Evolutionary conservation across 1,284 basidiomycete genomes (phyloP), one percentile per base, ranked within the genome.

Genomic region (Mycena sp.): DNA sequence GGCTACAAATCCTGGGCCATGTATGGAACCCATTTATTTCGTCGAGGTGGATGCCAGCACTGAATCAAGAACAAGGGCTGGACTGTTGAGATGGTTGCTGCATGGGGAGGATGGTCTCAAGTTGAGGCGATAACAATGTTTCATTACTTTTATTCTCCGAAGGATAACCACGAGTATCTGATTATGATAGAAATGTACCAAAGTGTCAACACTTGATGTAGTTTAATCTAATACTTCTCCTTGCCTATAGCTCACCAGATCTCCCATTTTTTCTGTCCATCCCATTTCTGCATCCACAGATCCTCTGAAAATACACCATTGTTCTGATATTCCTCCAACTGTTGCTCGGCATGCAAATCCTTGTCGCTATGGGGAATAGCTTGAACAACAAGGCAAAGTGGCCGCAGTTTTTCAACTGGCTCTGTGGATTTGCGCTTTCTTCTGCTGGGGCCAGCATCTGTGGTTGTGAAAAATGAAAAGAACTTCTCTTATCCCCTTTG

Each of bases 51-150:
- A n/a, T n/a, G n/a, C n/a, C n/a, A n/a, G n/a, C n/a, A n/a, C n/a
- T n/a, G n/a, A n/a, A n/a, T n/a, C n/a, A n/a, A 61, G 23, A 50
- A 61, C 40, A 59, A 69, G 26, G 40, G 51, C 23, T 72, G 68
- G 67, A 38, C 60, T 12, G 45, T 65, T 50, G 65, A 53, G 35
- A 67, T 66, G 68, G 63, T 71, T 16, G 70, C 68, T 30, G 66
- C 66, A 37, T 71, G 71, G 71, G 70, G 70, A 41, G 69, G 70
- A 4, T 72, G 70, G 71, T 70, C 70, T 16, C 67, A 70, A 56
- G 52, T 71, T 21, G 71, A 72, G 61, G 70, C 70, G 12, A 29
- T 66, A 16, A 72, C 71, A 19, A 72, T 72, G 65, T 72, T 69
- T 53, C 63, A 64, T 12, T 72, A 72, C 45, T 70, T 72, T 46